A percentile compares a stretch with the other conserved stretches of the same genome.
Conservation (phyloP, 306 rosid species). For the Vicia sativa region DNA sequence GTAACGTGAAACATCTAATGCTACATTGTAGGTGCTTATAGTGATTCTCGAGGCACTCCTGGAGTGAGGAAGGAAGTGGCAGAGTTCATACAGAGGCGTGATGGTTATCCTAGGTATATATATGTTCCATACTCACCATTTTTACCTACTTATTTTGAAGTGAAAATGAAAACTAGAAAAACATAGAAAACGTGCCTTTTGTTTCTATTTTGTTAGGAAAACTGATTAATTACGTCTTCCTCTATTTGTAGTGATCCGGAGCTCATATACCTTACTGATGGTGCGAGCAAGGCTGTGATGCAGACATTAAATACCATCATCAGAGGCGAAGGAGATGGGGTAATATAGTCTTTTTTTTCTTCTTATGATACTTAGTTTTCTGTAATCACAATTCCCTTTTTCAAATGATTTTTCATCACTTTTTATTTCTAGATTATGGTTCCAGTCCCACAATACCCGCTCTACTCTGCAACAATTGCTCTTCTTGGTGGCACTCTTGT, state of each 20-base stretch:
- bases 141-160: not conserved
- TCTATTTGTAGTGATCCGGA: conserved; percentile 80
- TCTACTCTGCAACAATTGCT: conserved; percentile 91
- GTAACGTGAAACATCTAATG: conserved; percentile 29
- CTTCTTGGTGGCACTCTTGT: conserved; percentile 92
- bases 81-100: conserved; percentile 88
- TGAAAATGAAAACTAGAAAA: not conserved
- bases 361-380: conserved; percentile 4
- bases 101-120: conserved; percentile 92
- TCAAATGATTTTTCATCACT: conserved; percentile 33
- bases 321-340: conserved; percentile 89
- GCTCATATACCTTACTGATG: conserved; percentile 94
- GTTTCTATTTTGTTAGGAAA: conserved; percentile 39
- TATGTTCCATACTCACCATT: conserved; percentile 7
- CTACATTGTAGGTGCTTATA: conserved; percentile 80
- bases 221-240: conserved; percentile 38
- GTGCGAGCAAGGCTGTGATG: conserved; percentile 99
- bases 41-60: conserved; percentile 95
- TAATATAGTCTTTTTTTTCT: conserved; percentile 41
- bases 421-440: conserved; percentile 76
- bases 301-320: conserved; percentile 89
- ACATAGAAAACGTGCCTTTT: not conserved
- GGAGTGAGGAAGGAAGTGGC: conserved; percentile 95
- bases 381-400: conserved; percentile 24
- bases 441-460: conserved; percentile 99